phyloP scores from a whole-genome alignment of 176 grass and related monocot genomes.

The sorghum (Sorghum bicolor) region Sorghum_bicolor_NCBIv3 NC_012873.2:12088501-12089000 shows the following conservation, averaged over 20 bases:
- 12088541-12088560: too few species aligned
- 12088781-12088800: constrained; percentile 35
- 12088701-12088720: not conserved
- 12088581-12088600: too few species aligned
- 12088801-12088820: not conserved
- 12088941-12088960: not conserved
- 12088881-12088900: not conserved
- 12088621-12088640: too few species aligned
- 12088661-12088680: too few species aligned
- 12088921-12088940: not conserved
- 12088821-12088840: not conserved
- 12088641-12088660: not conserved
- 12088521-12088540: too few species aligned
- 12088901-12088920: not conserved
- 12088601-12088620: too few species aligned
- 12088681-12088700: not conserved
- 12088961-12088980: not conserved
- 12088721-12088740: not conserved
- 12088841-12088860: not conserved
- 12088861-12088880: not conserved
- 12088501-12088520: too few species aligned
- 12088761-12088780: not conserved
- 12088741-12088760: constrained; percentile 1
- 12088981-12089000: not conserved
- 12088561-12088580: too few species aligned